A percentile compares a stretch with the other conserved stretches of the same genome.
phyloP scores from a whole-genome alignment of 306 rosid species.

The Oemleria cerasiformis region DNA sequence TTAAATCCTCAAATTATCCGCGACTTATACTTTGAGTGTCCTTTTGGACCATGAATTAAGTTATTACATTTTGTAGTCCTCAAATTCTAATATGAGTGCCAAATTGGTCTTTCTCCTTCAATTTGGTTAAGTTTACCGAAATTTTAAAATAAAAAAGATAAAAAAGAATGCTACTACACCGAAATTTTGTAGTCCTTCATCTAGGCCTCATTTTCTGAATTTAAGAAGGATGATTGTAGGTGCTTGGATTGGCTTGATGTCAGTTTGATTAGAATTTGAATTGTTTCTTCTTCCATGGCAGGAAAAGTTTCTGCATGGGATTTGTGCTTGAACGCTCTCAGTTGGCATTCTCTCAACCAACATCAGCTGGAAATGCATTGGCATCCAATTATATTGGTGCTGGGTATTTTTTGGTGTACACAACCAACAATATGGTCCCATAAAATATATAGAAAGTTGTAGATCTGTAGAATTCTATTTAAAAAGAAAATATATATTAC shows the following conservation, averaged over 20 bases:
- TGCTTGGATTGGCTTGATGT: not conserved
- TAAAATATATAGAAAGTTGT: not conserved
- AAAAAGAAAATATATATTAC: not conserved
- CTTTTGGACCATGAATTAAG: too few species aligned
- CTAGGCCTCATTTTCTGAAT: too few species aligned
- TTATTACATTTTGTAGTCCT: too few species aligned
- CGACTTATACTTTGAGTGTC: too few species aligned
- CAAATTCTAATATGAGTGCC: too few species aligned
- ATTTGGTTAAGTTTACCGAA: too few species aligned
- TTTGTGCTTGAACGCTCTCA: constrained; percentile 50
- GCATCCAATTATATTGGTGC: constrained; percentile 57
- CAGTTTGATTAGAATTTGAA: not conserved
- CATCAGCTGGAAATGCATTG: constrained; percentile 69
- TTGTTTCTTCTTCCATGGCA: constrained; percentile 32
- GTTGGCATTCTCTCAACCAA: constrained; percentile 80
- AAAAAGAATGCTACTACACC: too few species aligned
- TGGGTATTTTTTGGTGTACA: constrained; percentile 62
- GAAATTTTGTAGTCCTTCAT: too few species aligned
- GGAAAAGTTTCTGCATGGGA: constrained; percentile 61
- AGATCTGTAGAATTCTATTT: not conserved
- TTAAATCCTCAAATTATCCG: too few species aligned
- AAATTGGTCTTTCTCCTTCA: too few species aligned
- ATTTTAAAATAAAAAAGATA: too few species aligned
- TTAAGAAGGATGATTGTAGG: too few species aligned
- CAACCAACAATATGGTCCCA: constrained; percentile 25